Evolutionary conservation across 257 asterid genomes (phyloP).

Genomic region (Dorcoceras hygrometricum): DNA sequence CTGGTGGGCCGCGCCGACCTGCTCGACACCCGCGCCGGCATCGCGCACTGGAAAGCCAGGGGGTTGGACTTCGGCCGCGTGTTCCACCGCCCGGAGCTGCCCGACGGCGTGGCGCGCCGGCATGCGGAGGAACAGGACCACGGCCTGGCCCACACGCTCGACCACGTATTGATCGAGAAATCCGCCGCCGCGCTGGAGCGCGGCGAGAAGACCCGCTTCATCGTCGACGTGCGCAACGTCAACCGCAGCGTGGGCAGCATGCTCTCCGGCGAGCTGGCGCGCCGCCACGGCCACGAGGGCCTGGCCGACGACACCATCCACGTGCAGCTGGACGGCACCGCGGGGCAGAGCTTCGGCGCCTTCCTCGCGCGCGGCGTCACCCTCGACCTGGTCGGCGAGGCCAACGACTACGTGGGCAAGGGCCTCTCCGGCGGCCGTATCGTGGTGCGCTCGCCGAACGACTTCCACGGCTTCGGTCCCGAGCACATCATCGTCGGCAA

Average conservation of each 20-base stretch:
- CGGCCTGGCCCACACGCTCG: conserved; percentile 87
- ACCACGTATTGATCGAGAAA: conserved; percentile 59
- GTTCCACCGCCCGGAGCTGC: too few species aligned
- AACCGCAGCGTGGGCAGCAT: conserved; percentile 96
- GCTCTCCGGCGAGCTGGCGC: conserved; percentile 92
- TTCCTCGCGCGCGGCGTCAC: conserved; percentile 90
- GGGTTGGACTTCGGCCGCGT: conserved; percentile 75
- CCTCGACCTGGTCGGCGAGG: conserved; percentile 94
- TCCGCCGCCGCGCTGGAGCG: conserved; percentile 75
- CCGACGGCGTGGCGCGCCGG: too few species aligned
- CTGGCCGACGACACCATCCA: conserved; percentile 85
- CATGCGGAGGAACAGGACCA: too few species aligned
- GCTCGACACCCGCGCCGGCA: conserved; percentile 82
- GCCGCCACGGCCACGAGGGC: conserved; percentile 64
- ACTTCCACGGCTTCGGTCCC: conserved; percentile 76
- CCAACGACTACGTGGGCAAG: conserved; percentile 97
- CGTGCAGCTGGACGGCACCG: conserved; percentile 85
- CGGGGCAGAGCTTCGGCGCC: conserved; percentile 98
- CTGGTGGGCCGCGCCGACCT: conserved; percentile 96
- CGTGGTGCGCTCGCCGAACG: conserved; percentile 81
- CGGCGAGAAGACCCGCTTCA: too few species aligned
- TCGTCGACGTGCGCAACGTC: too few species aligned
- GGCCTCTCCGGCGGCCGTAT: conserved; percentile 95
- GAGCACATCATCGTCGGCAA: conserved; percentile 94
- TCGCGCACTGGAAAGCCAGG: conserved; percentile 73